These are phyloP conservation scores for Amanita subjunquillea DNA, from an alignment of 768 basidiomycete species.

Conservation along the genomic window DNA sequence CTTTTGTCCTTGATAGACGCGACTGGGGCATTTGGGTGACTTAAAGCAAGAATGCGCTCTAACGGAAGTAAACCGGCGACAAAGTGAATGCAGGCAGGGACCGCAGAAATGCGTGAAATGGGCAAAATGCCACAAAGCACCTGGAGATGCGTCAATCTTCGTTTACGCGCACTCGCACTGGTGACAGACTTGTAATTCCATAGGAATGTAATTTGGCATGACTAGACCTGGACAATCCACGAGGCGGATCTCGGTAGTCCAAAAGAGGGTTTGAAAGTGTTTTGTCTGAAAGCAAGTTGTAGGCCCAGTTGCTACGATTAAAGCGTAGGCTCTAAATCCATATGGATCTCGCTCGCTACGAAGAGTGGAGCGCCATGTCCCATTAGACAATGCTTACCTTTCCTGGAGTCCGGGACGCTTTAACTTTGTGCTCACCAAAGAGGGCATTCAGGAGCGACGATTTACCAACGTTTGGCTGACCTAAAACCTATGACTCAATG, in stretches of 20 bases:
- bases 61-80: conserved; percentile 63
- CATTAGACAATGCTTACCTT: conserved; percentile 37
- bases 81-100: conserved; percentile 75
- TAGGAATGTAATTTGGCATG: conserved; percentile 72
- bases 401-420: conserved; percentile 78
- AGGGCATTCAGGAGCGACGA: conserved; percentile 87
- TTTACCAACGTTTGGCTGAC: conserved; percentile 95
- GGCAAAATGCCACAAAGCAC: conserved; percentile 64
- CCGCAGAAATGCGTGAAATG: conserved; percentile 75
- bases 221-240: conserved; percentile 96
- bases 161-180: conserved; percentile 1
- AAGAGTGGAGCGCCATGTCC: no score
- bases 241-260: conserved; percentile 76
- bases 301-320: background rate
- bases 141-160: conserved; percentile 20
- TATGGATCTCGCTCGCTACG: no score
- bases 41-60: conserved; percentile 56
- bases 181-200: conserved; percentile 65
- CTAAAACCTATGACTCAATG: conserved; percentile 23
- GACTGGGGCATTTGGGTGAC: conserved; percentile 33
- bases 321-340: no score
- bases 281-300: conserved; percentile 53
- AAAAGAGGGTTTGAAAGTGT: conserved; percentile 91
- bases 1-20: conserved; percentile 49
- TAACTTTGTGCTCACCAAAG: conserved; percentile 69